These are phyloP conservation scores for Trichoderma hamatum DNA, from an alignment of 2,329 filamentous ascomycete species.

Conservation along the genomic window DNA sequence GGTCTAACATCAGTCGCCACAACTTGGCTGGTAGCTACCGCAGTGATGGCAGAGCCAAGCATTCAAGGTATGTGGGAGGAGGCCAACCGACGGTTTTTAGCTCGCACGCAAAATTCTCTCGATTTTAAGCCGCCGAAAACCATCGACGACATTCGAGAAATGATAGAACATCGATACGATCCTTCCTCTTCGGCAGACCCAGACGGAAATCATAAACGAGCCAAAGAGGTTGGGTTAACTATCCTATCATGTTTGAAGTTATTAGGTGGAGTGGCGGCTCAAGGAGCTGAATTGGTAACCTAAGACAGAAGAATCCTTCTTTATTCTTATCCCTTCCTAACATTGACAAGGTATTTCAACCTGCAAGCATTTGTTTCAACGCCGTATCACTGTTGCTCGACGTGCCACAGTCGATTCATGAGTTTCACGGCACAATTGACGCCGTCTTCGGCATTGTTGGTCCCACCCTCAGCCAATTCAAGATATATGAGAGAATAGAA, in stretches of 20 bases:
- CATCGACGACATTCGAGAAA: not conserved
- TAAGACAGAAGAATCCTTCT: not conserved
- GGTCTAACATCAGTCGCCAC: not conserved
- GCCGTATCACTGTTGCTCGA: not conserved
- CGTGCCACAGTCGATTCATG: not conserved
- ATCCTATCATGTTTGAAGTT: constrained; percentile 2
- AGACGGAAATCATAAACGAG: not conserved
- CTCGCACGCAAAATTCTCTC: not conserved
- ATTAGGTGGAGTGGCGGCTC: not conserved
- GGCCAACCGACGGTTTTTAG: not conserved
- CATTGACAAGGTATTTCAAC: not conserved
- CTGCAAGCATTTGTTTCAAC: not conserved
- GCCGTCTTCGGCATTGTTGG: not conserved
- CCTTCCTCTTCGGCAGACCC: not conserved
- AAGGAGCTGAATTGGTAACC: not conserved
- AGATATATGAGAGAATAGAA: constrained; percentile 1
- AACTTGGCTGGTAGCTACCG: not conserved
- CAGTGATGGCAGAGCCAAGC: not conserved
- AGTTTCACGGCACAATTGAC: not conserved
- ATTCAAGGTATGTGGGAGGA: constrained; percentile 8
- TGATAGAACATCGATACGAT: not conserved
- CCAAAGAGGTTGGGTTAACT: not conserved
- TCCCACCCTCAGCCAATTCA: not conserved
- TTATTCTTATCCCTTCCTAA: not conserved
- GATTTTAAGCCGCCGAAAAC: not conserved